Evolutionary conservation across 139 green algal genomes (phyloP).

Genomic region (Bryopsis sp.): DNA sequence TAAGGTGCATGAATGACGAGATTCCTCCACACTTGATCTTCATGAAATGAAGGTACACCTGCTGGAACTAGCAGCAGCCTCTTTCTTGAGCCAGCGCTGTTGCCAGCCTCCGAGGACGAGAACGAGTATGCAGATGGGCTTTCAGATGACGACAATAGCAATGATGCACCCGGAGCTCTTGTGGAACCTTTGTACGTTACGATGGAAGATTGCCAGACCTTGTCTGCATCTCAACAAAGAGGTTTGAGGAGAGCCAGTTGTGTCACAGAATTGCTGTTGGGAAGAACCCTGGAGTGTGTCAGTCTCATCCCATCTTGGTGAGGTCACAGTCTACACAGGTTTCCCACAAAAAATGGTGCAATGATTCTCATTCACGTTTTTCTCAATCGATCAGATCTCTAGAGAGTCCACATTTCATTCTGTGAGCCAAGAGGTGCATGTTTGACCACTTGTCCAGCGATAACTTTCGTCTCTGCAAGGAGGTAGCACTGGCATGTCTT

Average conservation of each 20-base stretch:
- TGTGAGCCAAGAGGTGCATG: no score
- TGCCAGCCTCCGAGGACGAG: background rate
- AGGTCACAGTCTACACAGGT: background rate
- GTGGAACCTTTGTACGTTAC: constrained; percentile 3
- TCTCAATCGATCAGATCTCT: no score
- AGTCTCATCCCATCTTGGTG: background rate
- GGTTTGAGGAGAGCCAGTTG: constrained; percentile 10
- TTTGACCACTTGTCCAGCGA: no score
- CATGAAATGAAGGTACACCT: background rate
- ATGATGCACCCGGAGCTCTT: no score
- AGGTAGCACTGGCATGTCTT: no score
- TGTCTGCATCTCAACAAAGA: background rate
- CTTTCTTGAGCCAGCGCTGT: constrained; percentile 12
- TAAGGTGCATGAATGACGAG: no score
- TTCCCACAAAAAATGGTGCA: background rate
- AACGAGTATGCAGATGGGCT: background rate
- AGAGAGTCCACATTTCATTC: no score
- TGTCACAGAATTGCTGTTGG: background rate
- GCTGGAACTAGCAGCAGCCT: background rate
- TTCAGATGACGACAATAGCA: background rate
- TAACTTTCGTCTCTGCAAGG: no score
- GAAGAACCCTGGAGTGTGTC: constrained; percentile 2
- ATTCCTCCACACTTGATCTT: background rate
- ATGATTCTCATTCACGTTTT: no score
- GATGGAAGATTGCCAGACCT: background rate